Conservation (phyloP, 2,329 filamentous ascomycete species). For the Claviceps cyperi region DNA sequence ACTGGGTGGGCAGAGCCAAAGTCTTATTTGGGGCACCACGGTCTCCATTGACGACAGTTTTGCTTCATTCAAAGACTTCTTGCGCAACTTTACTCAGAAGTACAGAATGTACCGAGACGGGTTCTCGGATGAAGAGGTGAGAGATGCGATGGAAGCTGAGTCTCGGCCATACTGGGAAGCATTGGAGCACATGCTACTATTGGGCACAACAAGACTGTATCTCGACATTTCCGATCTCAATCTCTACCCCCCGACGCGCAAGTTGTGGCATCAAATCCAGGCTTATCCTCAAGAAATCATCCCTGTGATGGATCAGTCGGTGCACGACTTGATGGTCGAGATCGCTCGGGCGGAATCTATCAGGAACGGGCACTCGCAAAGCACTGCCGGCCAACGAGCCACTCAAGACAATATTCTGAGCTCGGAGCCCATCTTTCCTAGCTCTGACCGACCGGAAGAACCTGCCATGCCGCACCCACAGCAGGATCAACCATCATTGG, state of each 20-base stretch:
- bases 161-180: conserved; percentile 73
- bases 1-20: conserved; percentile 66
- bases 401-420: conserved; percentile 39
- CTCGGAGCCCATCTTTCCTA: conserved; percentile 64
- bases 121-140: conserved; percentile 61
- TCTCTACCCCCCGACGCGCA: conserved; percentile 79
- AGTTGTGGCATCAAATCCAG: conserved; percentile 90
- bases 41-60: conserved; percentile 87
- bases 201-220: conserved; percentile 74
- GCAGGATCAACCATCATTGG: conserved; percentile 43
- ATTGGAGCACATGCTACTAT: conserved; percentile 78
- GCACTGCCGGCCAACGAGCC: conserved; percentile 31
- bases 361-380: conserved; percentile 48
- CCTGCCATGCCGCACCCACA: conserved; percentile 23
- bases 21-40: conserved; percentile 93
- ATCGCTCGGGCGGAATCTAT: conserved; percentile 69
- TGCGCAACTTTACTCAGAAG: conserved; percentile 82
- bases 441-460: conserved; percentile 55
- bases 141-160: conserved; percentile 54
- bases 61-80: conserved; percentile 76
- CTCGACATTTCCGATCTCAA: conserved; percentile 82
- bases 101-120: conserved; percentile 88
- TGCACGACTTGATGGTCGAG: conserved; percentile 89
- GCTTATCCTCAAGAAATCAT: conserved; percentile 94
- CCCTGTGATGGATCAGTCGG: conserved; percentile 85